Evolutionary conservation across 164 flowering plant genomes (phyloP).

Genomic region (Platanus orientalis): DNA sequence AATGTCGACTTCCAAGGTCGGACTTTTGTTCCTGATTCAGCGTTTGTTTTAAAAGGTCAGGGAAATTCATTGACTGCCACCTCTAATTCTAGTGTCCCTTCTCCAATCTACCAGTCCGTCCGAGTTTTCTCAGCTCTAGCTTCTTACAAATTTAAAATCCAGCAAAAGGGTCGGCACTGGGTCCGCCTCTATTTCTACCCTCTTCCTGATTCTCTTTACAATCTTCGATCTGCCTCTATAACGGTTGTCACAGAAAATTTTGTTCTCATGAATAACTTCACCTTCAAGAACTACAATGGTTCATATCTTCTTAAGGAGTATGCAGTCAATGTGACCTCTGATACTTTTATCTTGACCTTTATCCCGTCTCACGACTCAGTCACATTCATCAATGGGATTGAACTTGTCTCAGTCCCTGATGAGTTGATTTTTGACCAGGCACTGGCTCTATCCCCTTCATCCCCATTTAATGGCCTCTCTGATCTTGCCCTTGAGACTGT

Average conservation of each 20-base stretch:
- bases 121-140: constrained; percentile 46
- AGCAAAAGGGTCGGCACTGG: constrained; percentile 65
- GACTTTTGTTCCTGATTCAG: too few relatives aligned
- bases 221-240: constrained; percentile 44
- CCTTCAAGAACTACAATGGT: constrained; percentile 46
- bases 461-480: constrained; percentile 48
- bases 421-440: constrained; percentile 58
- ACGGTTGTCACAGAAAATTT: constrained; percentile 49
- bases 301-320: constrained; percentile 78
- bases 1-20: constrained; percentile 51
- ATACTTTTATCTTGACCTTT: constrained; percentile 44
- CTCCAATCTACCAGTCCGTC: constrained; percentile 54
- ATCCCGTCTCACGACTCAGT: constrained; percentile 59
- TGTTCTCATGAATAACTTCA: constrained; percentile 66
- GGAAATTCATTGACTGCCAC: too few relatives aligned
- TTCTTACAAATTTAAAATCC: constrained; percentile 57
- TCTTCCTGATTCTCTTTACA: constrained; percentile 27
- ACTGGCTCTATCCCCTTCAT: constrained; percentile 37
- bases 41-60: too few relatives aligned
- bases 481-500: constrained; percentile 64
- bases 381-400: constrained; percentile 76
- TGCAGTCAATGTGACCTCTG: constrained; percentile 54
- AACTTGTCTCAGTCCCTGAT: constrained; percentile 75
- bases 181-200: constrained; percentile 59
- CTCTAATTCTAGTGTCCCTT: constrained; percentile 49